Evolutionary conservation across 2,329 filamentous ascomycete genomes (phyloP), one percentile per base, ranked within the genome.

Genomic region (Didymosphaeria variabile): DNA sequence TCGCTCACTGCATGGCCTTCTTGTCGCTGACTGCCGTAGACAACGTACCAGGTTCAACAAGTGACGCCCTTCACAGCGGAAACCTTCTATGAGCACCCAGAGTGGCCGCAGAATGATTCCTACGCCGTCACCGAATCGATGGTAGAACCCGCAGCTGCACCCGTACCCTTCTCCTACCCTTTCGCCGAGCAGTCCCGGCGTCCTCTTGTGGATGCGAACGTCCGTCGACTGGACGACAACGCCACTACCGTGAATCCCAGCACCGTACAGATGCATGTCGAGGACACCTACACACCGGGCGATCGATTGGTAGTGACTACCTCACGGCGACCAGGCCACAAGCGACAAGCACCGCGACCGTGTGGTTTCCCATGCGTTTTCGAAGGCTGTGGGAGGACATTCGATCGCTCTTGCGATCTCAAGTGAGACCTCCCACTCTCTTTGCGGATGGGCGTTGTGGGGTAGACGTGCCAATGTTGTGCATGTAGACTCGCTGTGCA

Each of bases 321-420:
- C 42, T 45, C 62, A 58, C 57, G 47, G 55, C 58, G 56, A 23
- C 49, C 58, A 52, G 52, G 65, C 19, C 62, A 65, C 31, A 68
- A 62, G 57, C 66, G 75, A 34, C 72, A 75, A 31, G 56, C 70
- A 57, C 69, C 71, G 49, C 64, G 70, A 19, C 60, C 60, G 42
- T 61, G 66, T 46, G 75, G 73, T 13, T 78, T 69, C 23, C 58
- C 58, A 36, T 78, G 75, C 65, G 21, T 46, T 1, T 42, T 59
- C 12, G 53, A 62, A 0, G 65, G 62, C 21, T 78, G 76, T 54
- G 62, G 50, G 42, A 73, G 67, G 52, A 46, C 59, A 8, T 78
- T 73, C 49, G 60, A 77, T 62, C 74, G 74, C 57, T 62, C 67
- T 17, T 77, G 75, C 52, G 75, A 78, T 49, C 60, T 76, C 10